Conservation (phyloP, 768 basidiomycete species). For the Pleurotus cornucopiae region DNA sequence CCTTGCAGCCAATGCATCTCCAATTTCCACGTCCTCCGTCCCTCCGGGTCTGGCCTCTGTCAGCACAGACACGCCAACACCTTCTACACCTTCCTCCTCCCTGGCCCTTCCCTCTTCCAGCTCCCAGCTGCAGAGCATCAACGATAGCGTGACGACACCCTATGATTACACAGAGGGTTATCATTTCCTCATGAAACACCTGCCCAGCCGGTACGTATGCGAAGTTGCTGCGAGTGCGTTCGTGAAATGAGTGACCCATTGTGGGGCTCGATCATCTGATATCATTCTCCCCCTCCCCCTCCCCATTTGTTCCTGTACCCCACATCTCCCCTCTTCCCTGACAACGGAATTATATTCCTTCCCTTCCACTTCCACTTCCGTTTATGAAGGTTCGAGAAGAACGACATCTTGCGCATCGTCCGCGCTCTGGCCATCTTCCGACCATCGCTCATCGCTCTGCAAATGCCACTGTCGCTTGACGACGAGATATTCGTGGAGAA, state of each 20-base stretch:
- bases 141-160: slow-evolving; percentile 65
- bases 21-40: slow-evolving; percentile 33
- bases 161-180: slow-evolving; percentile 97
- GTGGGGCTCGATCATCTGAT: slow-evolving; percentile 38
- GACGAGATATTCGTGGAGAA: slow-evolving; percentile 96
- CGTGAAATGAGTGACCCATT: slow-evolving; percentile 34
- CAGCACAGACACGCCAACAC: slow-evolving; percentile 7
- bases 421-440: slow-evolving; percentile 92
- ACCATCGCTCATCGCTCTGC: slow-evolving; percentile 94
- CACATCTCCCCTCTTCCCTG: slow-evolving; percentile 14
- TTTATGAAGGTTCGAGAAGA: slow-evolving; percentile 82
- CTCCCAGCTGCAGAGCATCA: slow-evolving; percentile 52
- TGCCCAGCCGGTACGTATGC: slow-evolving; percentile 71
- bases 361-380: slow-evolving; percentile 1
- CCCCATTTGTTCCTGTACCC: slow-evolving; percentile 15
- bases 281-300: slow-evolving; percentile 21
- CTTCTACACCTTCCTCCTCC: slow-evolving; percentile 21
- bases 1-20: slow-evolving; percentile 35
- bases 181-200: slow-evolving; percentile 93
- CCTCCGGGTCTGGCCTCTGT: slow-evolving; percentile 32
- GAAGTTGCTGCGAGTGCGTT: slow-evolving; percentile 26
- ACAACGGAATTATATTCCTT: slow-evolving; percentile 6
- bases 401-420: slow-evolving; percentile 91
- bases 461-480: slow-evolving; percentile 95
- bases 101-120: slow-evolving; percentile 13